phyloP scores from a whole-genome alignment of 306 rosid species.

The Sindora glabra region DNA sequence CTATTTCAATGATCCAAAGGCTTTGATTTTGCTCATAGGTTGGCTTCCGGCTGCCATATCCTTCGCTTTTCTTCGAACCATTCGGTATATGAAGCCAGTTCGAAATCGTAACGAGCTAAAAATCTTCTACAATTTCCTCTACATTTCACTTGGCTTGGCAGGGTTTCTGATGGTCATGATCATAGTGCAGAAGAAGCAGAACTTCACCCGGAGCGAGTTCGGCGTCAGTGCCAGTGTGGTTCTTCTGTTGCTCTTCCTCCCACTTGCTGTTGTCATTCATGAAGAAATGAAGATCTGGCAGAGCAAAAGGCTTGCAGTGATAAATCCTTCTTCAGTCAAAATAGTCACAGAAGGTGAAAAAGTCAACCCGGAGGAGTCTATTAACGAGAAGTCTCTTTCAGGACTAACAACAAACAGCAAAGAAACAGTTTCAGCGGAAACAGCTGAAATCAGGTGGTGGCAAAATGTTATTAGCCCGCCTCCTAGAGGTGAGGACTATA shows the following conservation, averaged over 20 bases:
- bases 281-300: conserved; percentile 36
- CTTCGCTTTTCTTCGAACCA: conserved; percentile 30
- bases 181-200: conserved; percentile 20
- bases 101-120: conserved; percentile 31
- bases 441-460: conserved; percentile 29
- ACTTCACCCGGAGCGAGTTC: conserved; percentile 23
- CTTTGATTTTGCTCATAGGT: conserved; percentile 45
- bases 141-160: conserved; percentile 54
- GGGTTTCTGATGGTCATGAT: conserved; percentile 56
- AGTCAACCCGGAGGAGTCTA: background rate
- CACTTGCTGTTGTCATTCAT: conserved; percentile 25
- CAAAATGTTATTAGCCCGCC: conserved; percentile 34
- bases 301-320: background rate
- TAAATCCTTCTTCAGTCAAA: background rate
- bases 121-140: conserved; percentile 43
- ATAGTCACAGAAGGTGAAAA: conserved; percentile 10
- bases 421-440: background rate
- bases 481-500: conserved; percentile 44
- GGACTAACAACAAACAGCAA: background rate
- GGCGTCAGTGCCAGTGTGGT: conserved; percentile 35
- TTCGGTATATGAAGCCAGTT: conserved; percentile 35
- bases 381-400: background rate
- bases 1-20: conserved; percentile 23
- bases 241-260: conserved; percentile 32
- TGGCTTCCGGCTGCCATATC: conserved; percentile 55